Evolutionary conservation across 1,284 basidiomycete genomes (phyloP).

Genomic region (Melampsora larici-populina): DNA sequence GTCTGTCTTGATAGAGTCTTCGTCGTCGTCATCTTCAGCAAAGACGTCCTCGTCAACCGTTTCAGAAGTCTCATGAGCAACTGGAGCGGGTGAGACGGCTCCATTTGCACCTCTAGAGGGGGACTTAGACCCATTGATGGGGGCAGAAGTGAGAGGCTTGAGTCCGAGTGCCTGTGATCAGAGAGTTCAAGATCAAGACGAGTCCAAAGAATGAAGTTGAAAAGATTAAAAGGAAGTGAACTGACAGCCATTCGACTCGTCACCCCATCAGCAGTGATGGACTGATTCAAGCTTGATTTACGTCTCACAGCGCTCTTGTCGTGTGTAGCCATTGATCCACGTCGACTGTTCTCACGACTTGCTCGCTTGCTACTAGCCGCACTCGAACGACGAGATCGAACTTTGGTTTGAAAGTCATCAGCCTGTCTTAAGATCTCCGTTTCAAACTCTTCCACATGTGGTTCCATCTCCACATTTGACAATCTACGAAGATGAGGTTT

Average conservation of each 20-base stretch:
- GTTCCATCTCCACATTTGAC: conserved; percentile 63
- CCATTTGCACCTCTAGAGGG: background rate
- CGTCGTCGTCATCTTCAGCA: conserved; percentile 65
- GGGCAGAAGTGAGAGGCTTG: conserved; percentile 41
- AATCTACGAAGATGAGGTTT: conserved; percentile 60
- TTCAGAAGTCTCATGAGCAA: conserved; percentile 54
- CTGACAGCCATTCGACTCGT: conserved; percentile 44
- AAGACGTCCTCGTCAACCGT: conserved; percentile 53
- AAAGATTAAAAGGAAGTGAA: conserved; percentile 1
- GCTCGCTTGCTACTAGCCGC: conserved; percentile 37
- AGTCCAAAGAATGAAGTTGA: conserved; percentile 50
- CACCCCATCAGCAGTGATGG: conserved; percentile 45
- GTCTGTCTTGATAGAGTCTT: conserved; percentile 44
- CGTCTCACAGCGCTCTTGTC: conserved; percentile 8
- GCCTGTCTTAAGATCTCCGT: conserved; percentile 69
- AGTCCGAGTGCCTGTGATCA: conserved; percentile 36
- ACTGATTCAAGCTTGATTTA: conserved; percentile 45
- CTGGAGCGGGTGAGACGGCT: background rate
- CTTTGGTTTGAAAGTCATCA: conserved; percentile 61
- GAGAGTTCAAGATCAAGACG: conserved; percentile 1
- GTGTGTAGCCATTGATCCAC: conserved; percentile 42
- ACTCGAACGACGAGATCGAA: conserved; percentile 45
- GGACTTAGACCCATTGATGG: conserved; percentile 53
- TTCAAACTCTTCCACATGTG: conserved; percentile 66
- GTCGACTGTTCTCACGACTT: conserved; percentile 41